Base-by-base conservation (phyloP, 2,329 filamentous ascomycete genomes). In the Cyanodermella asteris region DNA sequence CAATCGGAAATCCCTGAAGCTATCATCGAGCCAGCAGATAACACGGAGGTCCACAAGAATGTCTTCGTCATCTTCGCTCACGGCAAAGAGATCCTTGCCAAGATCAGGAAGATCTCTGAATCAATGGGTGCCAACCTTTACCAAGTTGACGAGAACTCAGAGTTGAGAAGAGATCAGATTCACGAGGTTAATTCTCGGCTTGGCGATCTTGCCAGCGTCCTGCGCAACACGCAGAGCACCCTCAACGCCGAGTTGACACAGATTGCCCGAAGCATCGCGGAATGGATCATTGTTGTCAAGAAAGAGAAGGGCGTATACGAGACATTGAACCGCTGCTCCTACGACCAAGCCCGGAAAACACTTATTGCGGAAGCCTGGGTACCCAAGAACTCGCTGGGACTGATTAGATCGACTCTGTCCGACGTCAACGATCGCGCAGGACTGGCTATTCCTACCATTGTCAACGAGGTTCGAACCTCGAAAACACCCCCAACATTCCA, bases 51-150 rank as follows among this genome's bases (percentile, higher is more conserved):
- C 39, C 70, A 75, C 58, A 97, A 97, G 69, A 97, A 93, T 40
- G 87, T 97, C 28, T 97, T 97, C 43, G 84, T 97, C 43, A 97
- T 97, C 49, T 97, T 97, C 41, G 87, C 87, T 8, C 87, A 97
- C 43, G 87, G 87, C 45, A 91, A 91, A 53, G 84, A 94, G 51
- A 91, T 97, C 38, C 71, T 97, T 40, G 77, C 82, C 43, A 97
- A 97, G 68, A 94, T 97, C 45, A 72, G 87, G 44, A 94, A 93
- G 64, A 94, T 97, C 32, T 94, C 84, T 2, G 87, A 97, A 55
- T 93, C 82, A 6, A 72, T 97, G 51, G 78, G 84, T 32, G 87
- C 90, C 28, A 80, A 91, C 44, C 65, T 94, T 32, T 97, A 97
- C 61, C 81, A 72, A 37, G 87, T 97, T 16, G 87, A 97, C 40